Evolutionary conservation across 2,329 filamentous ascomycete genomes (phyloP).

Genomic region (Acephala macrosclerotiorum): DNA sequence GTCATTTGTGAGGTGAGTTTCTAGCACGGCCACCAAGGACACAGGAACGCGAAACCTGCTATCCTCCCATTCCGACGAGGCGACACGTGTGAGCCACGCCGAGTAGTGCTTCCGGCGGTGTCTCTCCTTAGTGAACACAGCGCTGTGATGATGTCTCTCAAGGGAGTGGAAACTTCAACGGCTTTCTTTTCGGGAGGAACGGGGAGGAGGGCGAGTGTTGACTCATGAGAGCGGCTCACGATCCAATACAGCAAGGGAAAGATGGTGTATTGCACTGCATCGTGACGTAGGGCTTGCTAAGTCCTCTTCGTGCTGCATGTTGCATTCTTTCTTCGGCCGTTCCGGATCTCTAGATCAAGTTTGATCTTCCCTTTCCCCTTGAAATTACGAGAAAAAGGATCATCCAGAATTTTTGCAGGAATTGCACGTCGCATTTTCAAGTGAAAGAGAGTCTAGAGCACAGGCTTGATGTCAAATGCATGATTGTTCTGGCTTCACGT

Average conservation of each 20-base stretch:
- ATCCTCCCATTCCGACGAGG: background rate
- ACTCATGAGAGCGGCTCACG: background rate
- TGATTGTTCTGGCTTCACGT: background rate
- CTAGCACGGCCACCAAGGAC: background rate
- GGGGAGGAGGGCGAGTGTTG: background rate
- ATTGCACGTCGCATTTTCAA: background rate
- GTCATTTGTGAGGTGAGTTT: background rate
- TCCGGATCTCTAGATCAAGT: background rate
- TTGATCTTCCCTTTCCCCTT: background rate
- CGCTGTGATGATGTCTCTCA: background rate
- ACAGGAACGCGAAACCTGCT: slow-evolving; percentile 6
- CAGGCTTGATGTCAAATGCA: background rate
- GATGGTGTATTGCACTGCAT: background rate
- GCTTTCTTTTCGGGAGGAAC: background rate
- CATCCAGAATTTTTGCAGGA: background rate
- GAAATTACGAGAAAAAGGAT: background rate
- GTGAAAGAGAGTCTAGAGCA: background rate
- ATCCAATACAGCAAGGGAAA: background rate
- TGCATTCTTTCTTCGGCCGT: background rate
- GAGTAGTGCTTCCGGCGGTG: background rate
- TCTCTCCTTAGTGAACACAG: background rate
- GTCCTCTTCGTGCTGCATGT: slow-evolving; percentile 2
- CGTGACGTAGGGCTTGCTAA: background rate
- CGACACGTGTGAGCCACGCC: slow-evolving; percentile 2
- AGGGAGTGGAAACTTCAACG: background rate